These are phyloP conservation scores for Trametes coccinea DNA, from an alignment of 768 basidiomycete species.

Conservation along the genomic window DNA sequence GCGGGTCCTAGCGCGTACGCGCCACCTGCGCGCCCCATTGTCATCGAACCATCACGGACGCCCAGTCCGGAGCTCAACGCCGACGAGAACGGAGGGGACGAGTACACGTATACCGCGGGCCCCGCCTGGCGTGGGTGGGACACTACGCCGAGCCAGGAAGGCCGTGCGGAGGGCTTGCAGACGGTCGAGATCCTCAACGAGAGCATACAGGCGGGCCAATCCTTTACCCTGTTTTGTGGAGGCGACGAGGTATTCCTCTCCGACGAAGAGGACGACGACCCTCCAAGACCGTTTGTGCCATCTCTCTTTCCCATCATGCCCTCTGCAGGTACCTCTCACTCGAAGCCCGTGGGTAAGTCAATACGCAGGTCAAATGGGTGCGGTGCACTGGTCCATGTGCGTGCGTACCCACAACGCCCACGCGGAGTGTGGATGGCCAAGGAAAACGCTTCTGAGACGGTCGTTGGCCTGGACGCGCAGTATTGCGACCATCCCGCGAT, in stretches of 20 bases:
- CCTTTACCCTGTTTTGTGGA: constrained; percentile 24
- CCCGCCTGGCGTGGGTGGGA: constrained; percentile 24
- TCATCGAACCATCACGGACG: constrained; percentile 19
- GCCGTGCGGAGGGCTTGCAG: constrained; percentile 17
- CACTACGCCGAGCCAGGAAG: background rate
- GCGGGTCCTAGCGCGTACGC: constrained; percentile 6
- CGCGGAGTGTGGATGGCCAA: constrained; percentile 61
- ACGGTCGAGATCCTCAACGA: constrained; percentile 22
- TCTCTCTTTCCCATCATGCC: constrained; percentile 36
- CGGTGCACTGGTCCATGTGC: constrained; percentile 59
- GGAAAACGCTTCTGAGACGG: constrained; percentile 49
- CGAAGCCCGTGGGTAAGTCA: constrained; percentile 22
- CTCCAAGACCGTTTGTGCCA: constrained; percentile 32
- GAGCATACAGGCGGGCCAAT: constrained; percentile 19
- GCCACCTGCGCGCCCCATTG: constrained; percentile 16
- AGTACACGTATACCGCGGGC: constrained; percentile 21
- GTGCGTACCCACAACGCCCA: constrained; percentile 52
- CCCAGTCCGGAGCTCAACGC: constrained; percentile 15
- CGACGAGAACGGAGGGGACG: constrained; percentile 20
- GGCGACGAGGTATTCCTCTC: constrained; percentile 13
- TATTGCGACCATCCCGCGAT: constrained; percentile 57
- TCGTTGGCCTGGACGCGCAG: constrained; percentile 54
- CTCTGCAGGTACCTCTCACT: constrained; percentile 17
- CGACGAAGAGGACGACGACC: constrained; percentile 18
- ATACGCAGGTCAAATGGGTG: constrained; percentile 54